phyloP scores from a whole-genome alignment of 1,139 yeast genomes.

The Blastobotrys apis region DNA sequence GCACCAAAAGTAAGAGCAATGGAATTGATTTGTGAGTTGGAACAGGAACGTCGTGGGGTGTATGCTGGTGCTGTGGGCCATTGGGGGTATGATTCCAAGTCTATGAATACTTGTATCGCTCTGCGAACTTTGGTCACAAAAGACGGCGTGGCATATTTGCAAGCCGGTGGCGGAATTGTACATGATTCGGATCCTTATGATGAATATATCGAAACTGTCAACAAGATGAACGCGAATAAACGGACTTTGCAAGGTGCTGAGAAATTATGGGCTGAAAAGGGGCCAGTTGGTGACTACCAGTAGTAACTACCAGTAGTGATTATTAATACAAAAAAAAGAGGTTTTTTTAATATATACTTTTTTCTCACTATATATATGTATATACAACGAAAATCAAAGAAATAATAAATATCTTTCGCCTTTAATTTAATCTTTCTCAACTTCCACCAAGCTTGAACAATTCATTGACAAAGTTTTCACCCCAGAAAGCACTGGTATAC shows the following conservation, averaged over 20 bases:
- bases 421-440: no score
- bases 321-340: no score
- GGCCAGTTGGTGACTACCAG: conserved; percentile 3
- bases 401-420: not conserved
- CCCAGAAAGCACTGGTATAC: conserved; percentile 96
- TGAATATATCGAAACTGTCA: conserved; percentile 93
- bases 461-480: conserved; percentile 91
- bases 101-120: conserved; percentile 97
- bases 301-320: no score
- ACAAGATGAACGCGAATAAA: conserved; percentile 93
- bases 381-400: no score
- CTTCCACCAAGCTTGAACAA: conserved; percentile 33
- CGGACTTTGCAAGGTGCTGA: conserved; percentile 89
- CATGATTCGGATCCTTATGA: conserved; percentile 92
- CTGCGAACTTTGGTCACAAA: conserved; percentile 93
- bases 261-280: conserved; percentile 50
- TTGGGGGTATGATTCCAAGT: conserved; percentile 89
- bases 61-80: conserved; percentile 99
- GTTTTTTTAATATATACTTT: no score
- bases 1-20: conserved; percentile 97
- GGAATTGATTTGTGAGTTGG: conserved; percentile 88
- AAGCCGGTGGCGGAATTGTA: conserved; percentile 98
- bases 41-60: conserved; percentile 88
- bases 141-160: conserved; percentile 84
- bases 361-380: no score